Percentiles rank a stretch among this genome's conserved stretches.
phyloP scores from a whole-genome alignment of 495 filamentous ascomycete species.

The Immersiella caudata region DNA sequence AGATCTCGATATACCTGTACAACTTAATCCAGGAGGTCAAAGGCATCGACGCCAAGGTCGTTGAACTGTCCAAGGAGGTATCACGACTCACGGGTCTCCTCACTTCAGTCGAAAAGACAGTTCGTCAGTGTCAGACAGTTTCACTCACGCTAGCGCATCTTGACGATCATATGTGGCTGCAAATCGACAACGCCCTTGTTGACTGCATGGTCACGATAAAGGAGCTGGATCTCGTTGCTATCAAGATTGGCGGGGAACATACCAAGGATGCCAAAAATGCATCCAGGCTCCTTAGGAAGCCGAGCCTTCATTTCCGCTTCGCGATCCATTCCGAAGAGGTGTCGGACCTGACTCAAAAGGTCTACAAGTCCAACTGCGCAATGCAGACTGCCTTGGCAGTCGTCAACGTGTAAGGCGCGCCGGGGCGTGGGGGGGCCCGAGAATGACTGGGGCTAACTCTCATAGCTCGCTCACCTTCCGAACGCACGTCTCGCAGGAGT shows the following conservation, averaged over 20 bases:
- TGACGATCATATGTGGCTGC: slow-evolving; percentile 13
- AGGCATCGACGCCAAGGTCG: slow-evolving; percentile 5
- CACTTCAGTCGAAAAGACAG: slow-evolving; percentile 2
- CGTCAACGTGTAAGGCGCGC: slow-evolving; percentile 3
- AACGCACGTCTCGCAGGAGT: no score
- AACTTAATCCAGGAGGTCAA: slow-evolving; percentile 11
- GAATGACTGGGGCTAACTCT: no score
- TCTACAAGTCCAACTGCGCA: slow-evolving; percentile 16
- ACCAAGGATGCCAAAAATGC: no score
- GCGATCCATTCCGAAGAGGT: slow-evolving; percentile 1
- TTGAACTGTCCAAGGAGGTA: slow-evolving; percentile 10
- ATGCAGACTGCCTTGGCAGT: slow-evolving; percentile 15
- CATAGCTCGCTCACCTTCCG: no score
- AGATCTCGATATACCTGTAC: slow-evolving; percentile 8
- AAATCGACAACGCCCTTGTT: slow-evolving; percentile 10
- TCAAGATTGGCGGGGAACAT: no score
- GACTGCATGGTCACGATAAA: slow-evolving; percentile 5
- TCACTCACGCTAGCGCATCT: slow-evolving; percentile 10
- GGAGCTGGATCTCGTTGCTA: neutral
- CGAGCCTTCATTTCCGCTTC: neutral
- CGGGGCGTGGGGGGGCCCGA: neutral
- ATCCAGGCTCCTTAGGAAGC: no score
- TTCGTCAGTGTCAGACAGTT: neutral
- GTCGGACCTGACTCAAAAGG: slow-evolving; percentile 13
- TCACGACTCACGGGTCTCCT: slow-evolving; percentile 1